These are phyloP conservation scores for Chenopodium formosanum DNA, from an alignment of 148 eudicot genomes.

Conservation along the genomic window DNA sequence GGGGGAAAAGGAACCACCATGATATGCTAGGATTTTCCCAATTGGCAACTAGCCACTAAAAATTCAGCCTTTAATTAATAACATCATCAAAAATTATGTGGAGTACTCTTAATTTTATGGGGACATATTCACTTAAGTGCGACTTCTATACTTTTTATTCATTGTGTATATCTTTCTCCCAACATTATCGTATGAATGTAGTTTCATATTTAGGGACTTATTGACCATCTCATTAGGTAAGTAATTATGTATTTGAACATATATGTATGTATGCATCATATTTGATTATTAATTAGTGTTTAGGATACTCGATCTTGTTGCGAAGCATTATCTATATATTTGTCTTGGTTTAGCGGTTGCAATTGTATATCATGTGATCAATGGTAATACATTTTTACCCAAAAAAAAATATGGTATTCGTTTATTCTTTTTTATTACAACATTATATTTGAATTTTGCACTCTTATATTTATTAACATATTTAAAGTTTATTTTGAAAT, in stretches of 20 bases:
- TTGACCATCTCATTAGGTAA: slow-evolving; percentile 2
- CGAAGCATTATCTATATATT: not conserved
- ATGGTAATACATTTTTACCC: too few species aligned
- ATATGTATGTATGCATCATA: not conserved
- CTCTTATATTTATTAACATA: too few species aligned
- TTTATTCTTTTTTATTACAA: too few species aligned
- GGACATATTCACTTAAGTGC: slow-evolving; percentile 27
- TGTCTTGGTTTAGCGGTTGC: too few species aligned
- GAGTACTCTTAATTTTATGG: not conserved
- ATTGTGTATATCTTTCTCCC: slow-evolving; percentile 28
- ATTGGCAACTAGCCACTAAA: slow-evolving; percentile 21
- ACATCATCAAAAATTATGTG: slow-evolving; percentile 24
- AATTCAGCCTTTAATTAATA: not conserved
- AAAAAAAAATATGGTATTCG: too few species aligned
- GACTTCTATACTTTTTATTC: slow-evolving; percentile 18
- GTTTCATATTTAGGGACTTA: slow-evolving; percentile 19
- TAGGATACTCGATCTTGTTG: not conserved
- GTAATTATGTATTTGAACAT: not conserved
- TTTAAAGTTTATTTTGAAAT: too few species aligned
- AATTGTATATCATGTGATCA: too few species aligned
- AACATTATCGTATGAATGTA: slow-evolving; percentile 18
- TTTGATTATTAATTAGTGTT: not conserved
- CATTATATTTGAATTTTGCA: too few species aligned
- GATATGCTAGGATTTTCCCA: slow-evolving; percentile 16
- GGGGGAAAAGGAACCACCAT: slow-evolving; percentile 18